Percentiles rank a stretch among this genome's conserved stretches.
phyloP scores from a whole-genome alignment of 495 filamentous ascomycete species.

The Penicillium desertorum region DNA sequence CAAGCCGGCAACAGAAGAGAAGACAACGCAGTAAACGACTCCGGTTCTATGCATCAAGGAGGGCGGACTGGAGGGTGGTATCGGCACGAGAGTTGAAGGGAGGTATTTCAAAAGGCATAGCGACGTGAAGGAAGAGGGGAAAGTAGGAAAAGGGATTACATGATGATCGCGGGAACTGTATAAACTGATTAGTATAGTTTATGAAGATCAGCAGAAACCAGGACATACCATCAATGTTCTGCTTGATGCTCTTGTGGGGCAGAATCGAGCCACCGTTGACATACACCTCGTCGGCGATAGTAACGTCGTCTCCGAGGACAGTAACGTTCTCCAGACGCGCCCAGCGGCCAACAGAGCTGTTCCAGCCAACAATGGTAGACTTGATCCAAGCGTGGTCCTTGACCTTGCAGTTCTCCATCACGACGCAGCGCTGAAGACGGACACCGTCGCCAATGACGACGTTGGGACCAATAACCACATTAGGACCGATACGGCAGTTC shows the following conservation, averaged over 20 bases:
- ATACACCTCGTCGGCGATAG: conserved; percentile 97
- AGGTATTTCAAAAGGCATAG: conserved; percentile 27
- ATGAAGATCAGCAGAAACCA: neutral
- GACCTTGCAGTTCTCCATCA: conserved; percentile 85
- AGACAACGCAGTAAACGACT: conserved; percentile 44
- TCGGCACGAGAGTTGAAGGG: conserved; percentile 22
- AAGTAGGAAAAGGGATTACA: conserved; percentile 53
- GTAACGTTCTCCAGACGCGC: conserved; percentile 96
- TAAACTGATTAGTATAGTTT: conserved; percentile 17
- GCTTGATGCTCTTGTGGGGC: conserved; percentile 99
- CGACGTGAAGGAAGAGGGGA: conserved; percentile 30
- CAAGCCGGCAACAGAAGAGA: conserved; percentile 25
- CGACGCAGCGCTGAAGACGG: conserved; percentile 87
- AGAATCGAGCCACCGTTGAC: conserved; percentile 96
- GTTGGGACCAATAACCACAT: conserved; percentile 94
- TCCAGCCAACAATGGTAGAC: conserved; percentile 99
- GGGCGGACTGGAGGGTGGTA: conserved; percentile 31
- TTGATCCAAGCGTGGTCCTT: conserved; percentile 99
- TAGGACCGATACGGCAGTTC: conserved; percentile 97
- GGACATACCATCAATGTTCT: conserved; percentile 83
- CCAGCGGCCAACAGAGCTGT: conserved; percentile 94
- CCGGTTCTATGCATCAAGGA: conserved; percentile 45
- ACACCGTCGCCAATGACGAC: conserved; percentile 96
- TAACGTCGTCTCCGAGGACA: conserved; percentile 98
- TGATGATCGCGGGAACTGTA: conserved; percentile 77